Evolutionary conservation across 1,139 yeast species (phyloP), one percentile per base, ranked within the genome.

Genomic region (Pichia cactophila): DNA sequence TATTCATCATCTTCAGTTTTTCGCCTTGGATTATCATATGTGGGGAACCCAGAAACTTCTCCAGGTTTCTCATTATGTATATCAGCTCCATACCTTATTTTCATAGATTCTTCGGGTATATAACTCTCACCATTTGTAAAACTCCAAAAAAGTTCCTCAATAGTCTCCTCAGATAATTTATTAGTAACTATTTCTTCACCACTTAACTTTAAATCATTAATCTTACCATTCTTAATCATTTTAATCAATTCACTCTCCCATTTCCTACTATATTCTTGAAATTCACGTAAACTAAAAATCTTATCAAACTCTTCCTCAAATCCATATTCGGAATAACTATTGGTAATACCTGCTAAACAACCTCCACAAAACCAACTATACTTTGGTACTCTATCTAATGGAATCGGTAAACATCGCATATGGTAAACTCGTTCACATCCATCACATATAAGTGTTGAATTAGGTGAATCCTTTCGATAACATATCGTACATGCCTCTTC

Each of bases 241-340:
- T 38, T 35, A 26, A 43, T 35, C 12, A 47, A 29, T 7, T 68
- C 68, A 47, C 64, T 71, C 62, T 49, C 52, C 54, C 85, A 85
- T 23, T 74, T 71, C 33, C 69, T 66, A 54, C 90, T 85, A 56
- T 78, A 69, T 12, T 74, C 66, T 52, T 75, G 74, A 63, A 89
- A 90, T 51, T 84, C 82, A 0, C 65, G 58, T 26, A 81, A n/a
- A 59, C 72, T 51, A 71, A 59, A 65, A 3, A 59, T 67, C 0
- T 83, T 72, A 61, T 85, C 87, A 50, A 74, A 73, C 42, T 77
- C 72, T 55, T 86, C 95, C 57, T 85, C 90, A 64, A 90, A 90
- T 0, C 95, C 96, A 62, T 88, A 90, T 57, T 83, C 92, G 0
- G 95, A 95, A 62, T 87, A 90, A 56, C 83, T 90, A 1, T 95